Base-by-base conservation (phyloP, 352 stramenopile genomes). In the Bremia lactucae region DNA sequence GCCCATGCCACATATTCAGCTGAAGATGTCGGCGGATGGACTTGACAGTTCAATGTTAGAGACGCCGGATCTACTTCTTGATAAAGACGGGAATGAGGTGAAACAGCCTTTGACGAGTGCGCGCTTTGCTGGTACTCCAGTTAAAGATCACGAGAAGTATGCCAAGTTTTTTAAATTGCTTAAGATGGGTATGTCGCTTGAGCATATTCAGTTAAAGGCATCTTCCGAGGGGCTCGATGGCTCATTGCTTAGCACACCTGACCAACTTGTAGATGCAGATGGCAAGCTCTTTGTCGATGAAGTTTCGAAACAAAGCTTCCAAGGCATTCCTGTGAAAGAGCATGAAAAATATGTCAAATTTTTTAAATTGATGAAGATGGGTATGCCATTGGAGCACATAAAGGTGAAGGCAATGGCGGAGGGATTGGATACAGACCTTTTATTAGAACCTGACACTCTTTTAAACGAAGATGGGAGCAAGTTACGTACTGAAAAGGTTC, bases 81-180 rank as follows among this genome's bases (percentile, higher is more conserved):
- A 84, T 15, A 65, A 72, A 29, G 69, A 78, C 25, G 72, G 73
- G 11, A 83, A 84, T 9, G 67, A 76, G 45, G 35, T 68, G n/a
- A 77, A 64, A 45, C 42, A 65, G 24, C 31, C 25, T 7, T 34
- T 21, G 4, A 47, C n/a, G 33, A 47, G 31, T 18, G n/a, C 35
- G 6, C 58, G 22, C 6, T 67, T 67, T 36, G 23, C 39, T 31
- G 72, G 74, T 10, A 74, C 76, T 18, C 58, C 58, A 11, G 71
- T 79, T 6, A 77, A 94, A 36, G 87, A 97, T 13, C 85, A 97
- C 41, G 82, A 67, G 31, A 82, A 83, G 44, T 97, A 93, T 33
- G 59, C 49, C 22, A 97, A 97, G 56, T 98, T 95, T 52, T 97
- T 97, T 51, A 97, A 96, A 55, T 81, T 98, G 58, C 25, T 92